These are phyloP conservation scores for Rheum nobile DNA, from an alignment of 148 eudicot genomes.

Conservation along the genomic window DNA sequence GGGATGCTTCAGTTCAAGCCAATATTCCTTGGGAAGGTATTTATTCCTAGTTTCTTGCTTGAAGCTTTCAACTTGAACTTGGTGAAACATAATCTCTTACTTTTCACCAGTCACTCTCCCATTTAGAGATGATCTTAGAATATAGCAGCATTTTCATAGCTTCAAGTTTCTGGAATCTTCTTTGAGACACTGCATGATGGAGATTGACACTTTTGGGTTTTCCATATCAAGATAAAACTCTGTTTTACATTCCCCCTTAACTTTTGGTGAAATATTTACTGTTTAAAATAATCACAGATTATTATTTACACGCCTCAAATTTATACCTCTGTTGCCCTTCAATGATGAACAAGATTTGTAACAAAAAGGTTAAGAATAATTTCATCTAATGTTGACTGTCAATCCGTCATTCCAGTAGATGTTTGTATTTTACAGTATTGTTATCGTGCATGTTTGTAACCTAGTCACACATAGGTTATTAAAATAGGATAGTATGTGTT, in stretches of 20 bases:
- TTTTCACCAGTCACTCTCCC: background rate
- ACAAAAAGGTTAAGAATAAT: background rate
- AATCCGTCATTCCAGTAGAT: background rate
- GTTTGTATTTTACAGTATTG: background rate
- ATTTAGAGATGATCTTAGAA: background rate
- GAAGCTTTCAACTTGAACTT: slow-evolving; percentile 1
- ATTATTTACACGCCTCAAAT: background rate
- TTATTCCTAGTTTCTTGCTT: background rate
- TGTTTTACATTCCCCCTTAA: background rate
- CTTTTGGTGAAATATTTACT: background rate
- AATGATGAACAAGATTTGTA: background rate
- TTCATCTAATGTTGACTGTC: background rate
- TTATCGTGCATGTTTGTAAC: background rate
- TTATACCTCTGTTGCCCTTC: background rate
- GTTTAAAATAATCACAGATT: background rate
- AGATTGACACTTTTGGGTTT: background rate
- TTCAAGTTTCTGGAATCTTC: background rate
- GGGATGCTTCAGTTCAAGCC: slow-evolving; percentile 99
- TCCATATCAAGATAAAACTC: background rate
- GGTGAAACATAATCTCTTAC: background rate
- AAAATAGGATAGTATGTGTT: background rate
- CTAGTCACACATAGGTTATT: background rate
- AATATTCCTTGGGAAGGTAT: slow-evolving; percentile 89
- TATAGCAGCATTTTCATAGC: background rate
- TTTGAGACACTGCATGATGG: background rate